Evolutionary conservation across 371 early-diverging fungal species (phyloP), one percentile per base, ranked within the genome.

Genomic region (Vairimorpha apis): DNA sequence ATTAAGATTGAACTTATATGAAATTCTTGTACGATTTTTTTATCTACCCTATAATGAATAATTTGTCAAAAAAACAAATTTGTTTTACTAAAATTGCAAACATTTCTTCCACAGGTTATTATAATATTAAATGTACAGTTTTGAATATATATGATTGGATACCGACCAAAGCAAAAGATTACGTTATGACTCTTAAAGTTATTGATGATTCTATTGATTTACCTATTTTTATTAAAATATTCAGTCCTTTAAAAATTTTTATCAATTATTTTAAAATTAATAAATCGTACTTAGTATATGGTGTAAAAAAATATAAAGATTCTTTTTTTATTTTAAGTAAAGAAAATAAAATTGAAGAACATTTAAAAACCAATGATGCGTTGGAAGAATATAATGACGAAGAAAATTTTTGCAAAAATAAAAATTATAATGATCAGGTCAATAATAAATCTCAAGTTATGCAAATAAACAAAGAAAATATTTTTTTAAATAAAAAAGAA

Each of bases 151-250:
- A 49, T 8, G 18, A 29, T 1, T 38, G 64, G 47, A 60, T 13
- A 41, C 45, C 33, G 63, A 49, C 35, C 35, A 47, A 37, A 62
- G 71, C 63, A 38, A 27, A 38, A 16, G 71, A 70, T 64, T 62
- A 30, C 1, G 62, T 70, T 35, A 63, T 62, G 62, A 70, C 71
- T 0, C 18, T 70, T 18, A 58, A 70, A 16, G 56, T 70, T 18
- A 27, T 12, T 32, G 71, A 70, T 53, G 71, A 70, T 18, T 2
- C 51, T 1, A 53, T 30, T 37, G 43, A 70, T 29, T 38, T n/a
- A 25, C 21, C 4, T n/a, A 43, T 70, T 4, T 64, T 51, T 41
- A 45, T 70, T 3, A 59, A 53, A 49, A 63, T 70, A 51, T 70
- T 70, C 44, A 70, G 55, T 51, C 47, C 23, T 13, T 53, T 10